Conservation (phyloP, 208 protist species). For the Wallacemonas rigidus region DNA sequence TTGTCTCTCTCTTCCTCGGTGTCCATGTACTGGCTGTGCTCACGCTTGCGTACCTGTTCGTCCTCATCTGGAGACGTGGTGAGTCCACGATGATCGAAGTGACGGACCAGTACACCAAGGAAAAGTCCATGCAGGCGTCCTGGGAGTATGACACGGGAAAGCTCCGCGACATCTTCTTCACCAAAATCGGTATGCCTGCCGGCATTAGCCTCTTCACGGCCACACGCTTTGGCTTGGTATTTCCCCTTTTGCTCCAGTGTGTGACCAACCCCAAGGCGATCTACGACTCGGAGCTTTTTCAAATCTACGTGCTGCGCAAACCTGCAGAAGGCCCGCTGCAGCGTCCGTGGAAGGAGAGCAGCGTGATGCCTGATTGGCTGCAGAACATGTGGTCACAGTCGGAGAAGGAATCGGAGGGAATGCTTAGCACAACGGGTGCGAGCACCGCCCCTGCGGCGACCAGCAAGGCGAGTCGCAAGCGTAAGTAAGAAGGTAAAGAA, state of each 20-base stretch:
- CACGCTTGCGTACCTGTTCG: constrained; percentile 48
- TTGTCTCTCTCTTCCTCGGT: constrained; percentile 54
- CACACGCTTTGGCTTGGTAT: constrained; percentile 49
- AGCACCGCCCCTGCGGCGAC: constrained; percentile 1
- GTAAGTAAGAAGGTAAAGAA: constrained; percentile 24
- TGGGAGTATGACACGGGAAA: constrained; percentile 75
- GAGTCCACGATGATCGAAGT: constrained; percentile 49
- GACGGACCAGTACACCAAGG: constrained; percentile 56
- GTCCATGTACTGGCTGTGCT: constrained; percentile 55
- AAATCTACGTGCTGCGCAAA: constrained; percentile 57
- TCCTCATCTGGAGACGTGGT: constrained; percentile 43
- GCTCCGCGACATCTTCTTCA: constrained; percentile 70
- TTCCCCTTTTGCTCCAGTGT: constrained; percentile 87
- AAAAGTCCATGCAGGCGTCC: constrained; percentile 43
- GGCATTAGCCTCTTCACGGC: constrained; percentile 56
- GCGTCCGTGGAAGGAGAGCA: constrained; percentile 74
- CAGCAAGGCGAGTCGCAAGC: constrained; percentile 32
- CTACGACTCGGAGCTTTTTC: constrained; percentile 66
- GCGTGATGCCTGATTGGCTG: constrained; percentile 60
- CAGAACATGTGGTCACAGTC: constrained; percentile 49
- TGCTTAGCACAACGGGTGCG: constrained; percentile 21
- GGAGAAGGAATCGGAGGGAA: constrained; percentile 37
- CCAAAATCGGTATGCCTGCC: constrained; percentile 54
- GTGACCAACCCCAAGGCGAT: constrained; percentile 73
- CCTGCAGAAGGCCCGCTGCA: constrained; percentile 50